phyloP scores from a whole-genome alignment of 306 rosid species.

The Hippophae rhamnoides region DNA sequence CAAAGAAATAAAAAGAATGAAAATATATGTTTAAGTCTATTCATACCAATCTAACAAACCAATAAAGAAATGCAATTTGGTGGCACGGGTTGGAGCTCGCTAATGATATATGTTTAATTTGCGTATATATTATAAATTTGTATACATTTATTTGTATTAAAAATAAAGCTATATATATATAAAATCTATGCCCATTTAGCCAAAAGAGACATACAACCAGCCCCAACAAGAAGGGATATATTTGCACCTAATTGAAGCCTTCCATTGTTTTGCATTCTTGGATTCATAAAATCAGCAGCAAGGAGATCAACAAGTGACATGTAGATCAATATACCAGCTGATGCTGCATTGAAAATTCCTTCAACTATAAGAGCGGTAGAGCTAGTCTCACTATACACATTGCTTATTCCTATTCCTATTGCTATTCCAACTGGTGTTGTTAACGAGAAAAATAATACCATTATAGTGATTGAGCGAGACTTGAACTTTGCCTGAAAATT shows the following conservation, averaged over 20 bases:
- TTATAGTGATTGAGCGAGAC: slow-evolving; percentile 8
- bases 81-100: too few species aligned
- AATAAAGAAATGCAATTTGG: too few species aligned
- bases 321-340: slow-evolving; percentile 51
- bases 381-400: slow-evolving; percentile 32
- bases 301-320: slow-evolving; percentile 50
- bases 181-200: slow-evolving; percentile 27
- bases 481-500: slow-evolving; percentile 37
- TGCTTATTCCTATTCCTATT: slow-evolving; percentile 39
- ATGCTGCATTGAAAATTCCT: slow-evolving; percentile 47
- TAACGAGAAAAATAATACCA: slow-evolving; percentile 45
- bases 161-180: too few species aligned
- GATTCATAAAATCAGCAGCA: slow-evolving; percentile 31
- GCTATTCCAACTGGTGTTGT: slow-evolving; percentile 52
- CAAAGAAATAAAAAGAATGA: too few species aligned
- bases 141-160: too few species aligned
- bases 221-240: slow-evolving; percentile 17
- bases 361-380: slow-evolving; percentile 38
- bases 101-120: too few species aligned
- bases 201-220: slow-evolving; percentile 28
- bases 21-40: too few species aligned
- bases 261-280: slow-evolving; percentile 20
- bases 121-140: too few species aligned
- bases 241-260: slow-evolving; percentile 24
- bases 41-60: too few species aligned